Percentiles rank a stretch among this genome's conserved stretches.
Conservation (phyloP, 129 eudicot genomes). For the Erigeron canadensis region DNA sequence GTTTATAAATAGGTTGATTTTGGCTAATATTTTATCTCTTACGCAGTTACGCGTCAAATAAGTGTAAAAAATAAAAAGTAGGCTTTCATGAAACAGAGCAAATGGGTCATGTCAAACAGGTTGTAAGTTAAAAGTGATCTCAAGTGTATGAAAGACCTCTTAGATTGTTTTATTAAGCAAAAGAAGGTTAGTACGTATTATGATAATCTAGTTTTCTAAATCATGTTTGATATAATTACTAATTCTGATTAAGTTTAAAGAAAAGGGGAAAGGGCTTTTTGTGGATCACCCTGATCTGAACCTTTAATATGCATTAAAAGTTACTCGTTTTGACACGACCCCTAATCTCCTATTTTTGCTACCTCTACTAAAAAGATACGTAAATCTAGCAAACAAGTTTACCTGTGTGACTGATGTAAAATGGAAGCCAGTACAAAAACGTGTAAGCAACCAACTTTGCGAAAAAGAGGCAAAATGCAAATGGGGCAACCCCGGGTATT, state of each 20-base stretch:
- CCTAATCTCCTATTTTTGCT: neutral
- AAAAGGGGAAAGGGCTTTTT: too few relatives aligned
- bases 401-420: conserved; percentile 96
- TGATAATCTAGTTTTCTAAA: too few relatives aligned
- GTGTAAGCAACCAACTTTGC: conserved; percentile 95
- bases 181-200: neutral
- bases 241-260: too few relatives aligned
- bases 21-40: neutral
- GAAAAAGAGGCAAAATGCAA: conserved; percentile 88
- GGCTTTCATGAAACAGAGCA: neutral
- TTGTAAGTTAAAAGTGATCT: neutral
- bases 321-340: neutral
- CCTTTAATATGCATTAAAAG: neutral
- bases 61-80: too few relatives aligned
- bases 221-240: too few relatives aligned
- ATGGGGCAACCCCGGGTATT: conserved; percentile 96
- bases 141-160: neutral
- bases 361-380: neutral
- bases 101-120: neutral
- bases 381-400: conserved; percentile 5
- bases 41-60: neutral
- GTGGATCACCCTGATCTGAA: neutral
- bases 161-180: neutral
- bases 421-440: conserved; percentile 94
- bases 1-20: neutral